Conservation (phyloP, 2,329 filamentous ascomycete genomes). For the Alternaria hordeiaustralica region DNA sequence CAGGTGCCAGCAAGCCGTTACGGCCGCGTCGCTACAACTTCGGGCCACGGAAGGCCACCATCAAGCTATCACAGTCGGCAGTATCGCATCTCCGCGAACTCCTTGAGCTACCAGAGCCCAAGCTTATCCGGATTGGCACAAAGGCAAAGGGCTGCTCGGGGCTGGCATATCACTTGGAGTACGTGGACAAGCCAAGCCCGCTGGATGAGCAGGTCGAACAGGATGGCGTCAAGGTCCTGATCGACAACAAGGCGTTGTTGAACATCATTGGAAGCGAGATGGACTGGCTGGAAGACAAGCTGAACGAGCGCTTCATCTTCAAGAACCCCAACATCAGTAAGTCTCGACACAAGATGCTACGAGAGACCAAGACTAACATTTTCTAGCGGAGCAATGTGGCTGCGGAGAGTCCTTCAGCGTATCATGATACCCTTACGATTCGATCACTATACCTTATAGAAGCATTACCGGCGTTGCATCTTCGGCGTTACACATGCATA, state of each 20-base stretch:
- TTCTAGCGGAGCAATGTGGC: conserved; percentile 89
- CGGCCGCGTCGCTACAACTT: conserved; percentile 71
- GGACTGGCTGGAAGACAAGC: conserved; percentile 97
- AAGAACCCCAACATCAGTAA: conserved; percentile 97
- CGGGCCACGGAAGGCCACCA: conserved; percentile 85
- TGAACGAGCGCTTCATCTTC: conserved; percentile 92
- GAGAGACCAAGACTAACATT: conserved; percentile 28
- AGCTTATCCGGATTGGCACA: conserved; percentile 92
- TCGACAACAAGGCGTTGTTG: conserved; percentile 96
- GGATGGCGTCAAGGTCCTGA: conserved; percentile 92
- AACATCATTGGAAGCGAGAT: conserved; percentile 99
- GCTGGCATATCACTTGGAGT: conserved; percentile 91
- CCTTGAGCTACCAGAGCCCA: conserved; percentile 84
- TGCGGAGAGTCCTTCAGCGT: conserved; percentile 92
- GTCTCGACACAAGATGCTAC: conserved; percentile 49
- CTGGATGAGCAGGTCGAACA: conserved; percentile 96
- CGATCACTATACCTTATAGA: conserved; percentile 17
- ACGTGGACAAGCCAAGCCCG: conserved; percentile 84
- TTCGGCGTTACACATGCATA: conserved; percentile 5
- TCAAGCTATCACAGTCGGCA: conserved; percentile 81
- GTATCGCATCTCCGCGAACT: conserved; percentile 78
- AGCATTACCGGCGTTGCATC: conserved; percentile 35
- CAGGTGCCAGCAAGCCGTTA: conserved; percentile 49
- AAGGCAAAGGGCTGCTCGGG: conserved; percentile 94
- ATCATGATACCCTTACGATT: conserved; percentile 41